Base-by-base conservation (phyloP, 495 filamentous ascomycete species). In the Neurospora discreta region DNA sequence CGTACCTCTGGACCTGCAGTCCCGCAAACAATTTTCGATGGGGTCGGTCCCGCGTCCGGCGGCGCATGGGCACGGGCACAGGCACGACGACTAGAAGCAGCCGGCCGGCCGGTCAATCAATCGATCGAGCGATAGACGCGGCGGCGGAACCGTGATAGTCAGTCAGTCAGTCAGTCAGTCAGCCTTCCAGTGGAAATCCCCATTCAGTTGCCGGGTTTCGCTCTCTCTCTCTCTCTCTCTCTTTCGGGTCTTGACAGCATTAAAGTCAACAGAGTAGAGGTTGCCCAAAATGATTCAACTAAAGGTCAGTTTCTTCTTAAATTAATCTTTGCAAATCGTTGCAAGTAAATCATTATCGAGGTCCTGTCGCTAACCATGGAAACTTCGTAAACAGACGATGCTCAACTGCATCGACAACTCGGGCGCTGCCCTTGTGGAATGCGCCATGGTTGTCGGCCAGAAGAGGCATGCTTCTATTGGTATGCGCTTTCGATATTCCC, bases 351-450 rank as follows among this genome's bases (percentile, higher is more conserved):
- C n/a, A n/a, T n/a, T n/a, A n/a, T n/a, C n/a, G n/a, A n/a, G n/a
- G n/a, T n/a, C n/a, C n/a, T 36, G 38, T n/a, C 65, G 69, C 76
- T 80, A 39, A 75, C 76, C 41, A 38, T 18, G 13, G 38, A 71
- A 72, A 10, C 33, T n/a, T n/a, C n/a, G 11, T n/a, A 5, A 33
- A 26, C 80, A 99, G 96, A 92, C 94, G 82, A 92, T 99, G 91
- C 87, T 98, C 74, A 98, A 93, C 81, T 98, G 96, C 89, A 98
- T 99, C 89, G 96, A 99, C 90, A 99, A 99, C 87, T 98, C 96
- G 68, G 96, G 96, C 79, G 96, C 96, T 77, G 94, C 96, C 72
- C 83, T 99, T 75, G 96, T 98, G 84, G 96, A 99, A 83, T 99
- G 96, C 84, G 91, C 92, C 78, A 89, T 92, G 79, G 92, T 98